Evolutionary conservation across 2,329 filamentous ascomycete species (phyloP).

Genomic region (Aspergillus persii): DNA sequence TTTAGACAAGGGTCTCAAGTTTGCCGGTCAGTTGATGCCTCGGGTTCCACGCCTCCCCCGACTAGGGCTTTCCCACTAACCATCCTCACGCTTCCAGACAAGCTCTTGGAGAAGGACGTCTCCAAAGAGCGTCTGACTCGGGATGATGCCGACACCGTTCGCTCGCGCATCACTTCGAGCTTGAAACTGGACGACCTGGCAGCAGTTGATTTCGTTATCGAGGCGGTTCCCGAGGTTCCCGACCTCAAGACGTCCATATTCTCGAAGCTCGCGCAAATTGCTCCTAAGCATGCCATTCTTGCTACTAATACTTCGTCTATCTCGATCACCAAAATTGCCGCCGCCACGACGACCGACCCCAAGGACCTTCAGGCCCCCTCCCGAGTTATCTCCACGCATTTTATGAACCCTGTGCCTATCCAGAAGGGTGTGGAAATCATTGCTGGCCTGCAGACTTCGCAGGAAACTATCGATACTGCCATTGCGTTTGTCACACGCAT

Average conservation of each 20-base stretch:
- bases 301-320: conserved; percentile 99
- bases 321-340: conserved; percentile 92
- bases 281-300: conserved; percentile 79
- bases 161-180: conserved; percentile 66
- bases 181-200: conserved; percentile 74
- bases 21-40: conserved; percentile 63
- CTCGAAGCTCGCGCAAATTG: conserved; percentile 73
- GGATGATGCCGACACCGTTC: conserved; percentile 71
- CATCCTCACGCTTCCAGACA: conserved; percentile 58
- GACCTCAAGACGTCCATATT: conserved; percentile 88
- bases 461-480: conserved; percentile 75
- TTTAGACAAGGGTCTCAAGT: conserved; percentile 83
- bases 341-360: conserved; percentile 74
- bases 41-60: background rate
- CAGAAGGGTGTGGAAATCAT: conserved; percentile 99
- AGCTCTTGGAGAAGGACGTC: conserved; percentile 89
- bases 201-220: conserved; percentile 93
- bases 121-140: conserved; percentile 81
- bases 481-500: conserved; percentile 84
- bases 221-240: conserved; percentile 91
- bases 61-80: background rate
- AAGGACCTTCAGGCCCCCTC: conserved; percentile 78
- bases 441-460: conserved; percentile 84
- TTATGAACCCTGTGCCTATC: conserved; percentile 98
- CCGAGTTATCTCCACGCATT: conserved; percentile 91